phyloP scores from a whole-genome alignment of 2,329 filamentous ascomycete genomes.

The Xylariaceae sp. region DNA sequence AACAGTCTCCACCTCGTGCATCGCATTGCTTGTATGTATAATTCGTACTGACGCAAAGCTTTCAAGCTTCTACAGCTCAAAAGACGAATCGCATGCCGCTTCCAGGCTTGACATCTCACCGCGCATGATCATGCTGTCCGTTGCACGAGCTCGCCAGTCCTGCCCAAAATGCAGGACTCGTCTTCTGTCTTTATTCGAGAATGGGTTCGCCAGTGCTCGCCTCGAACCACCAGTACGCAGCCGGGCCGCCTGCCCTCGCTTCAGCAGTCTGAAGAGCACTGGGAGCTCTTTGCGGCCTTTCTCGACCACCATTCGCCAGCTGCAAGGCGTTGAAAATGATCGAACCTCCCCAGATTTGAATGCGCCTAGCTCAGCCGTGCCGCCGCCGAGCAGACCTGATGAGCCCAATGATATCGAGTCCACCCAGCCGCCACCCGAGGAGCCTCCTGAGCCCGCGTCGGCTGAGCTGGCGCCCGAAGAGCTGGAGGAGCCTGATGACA shows the following conservation, averaged over 20 bases:
- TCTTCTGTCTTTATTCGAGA: conserved; percentile 29
- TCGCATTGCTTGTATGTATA: too few species aligned
- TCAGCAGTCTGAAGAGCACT: conserved; percentile 5
- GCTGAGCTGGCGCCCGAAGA: conserved; percentile 1
- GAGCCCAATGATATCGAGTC: too few species aligned
- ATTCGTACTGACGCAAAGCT: too few species aligned
- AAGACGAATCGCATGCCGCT: too few species aligned
- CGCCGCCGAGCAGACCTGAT: too few species aligned
- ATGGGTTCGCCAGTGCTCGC: conserved; percentile 22
- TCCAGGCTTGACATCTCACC: too few species aligned
- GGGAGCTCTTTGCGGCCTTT: conserved; percentile 12
- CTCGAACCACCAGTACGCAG: conserved; percentile 9
- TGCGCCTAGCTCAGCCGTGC: too few species aligned
- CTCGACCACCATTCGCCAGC: conserved; percentile 14
- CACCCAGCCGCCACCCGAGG: too few species aligned
- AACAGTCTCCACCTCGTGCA: conserved; percentile 1
- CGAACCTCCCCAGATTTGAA: too few species aligned
- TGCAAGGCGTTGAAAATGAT: conserved; percentile 9
- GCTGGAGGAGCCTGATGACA: conserved; percentile 6
- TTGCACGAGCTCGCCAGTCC: conserved; percentile 27
- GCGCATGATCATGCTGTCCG: conserved; percentile 32
- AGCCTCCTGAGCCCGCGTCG: neutral
- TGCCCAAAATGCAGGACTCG: conserved; percentile 32
- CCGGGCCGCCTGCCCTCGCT: conserved; percentile 7
- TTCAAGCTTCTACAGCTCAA: too few species aligned